Conservation (phyloP, 768 basidiomycete species). For the Fistulinella prunicolor region DNA sequence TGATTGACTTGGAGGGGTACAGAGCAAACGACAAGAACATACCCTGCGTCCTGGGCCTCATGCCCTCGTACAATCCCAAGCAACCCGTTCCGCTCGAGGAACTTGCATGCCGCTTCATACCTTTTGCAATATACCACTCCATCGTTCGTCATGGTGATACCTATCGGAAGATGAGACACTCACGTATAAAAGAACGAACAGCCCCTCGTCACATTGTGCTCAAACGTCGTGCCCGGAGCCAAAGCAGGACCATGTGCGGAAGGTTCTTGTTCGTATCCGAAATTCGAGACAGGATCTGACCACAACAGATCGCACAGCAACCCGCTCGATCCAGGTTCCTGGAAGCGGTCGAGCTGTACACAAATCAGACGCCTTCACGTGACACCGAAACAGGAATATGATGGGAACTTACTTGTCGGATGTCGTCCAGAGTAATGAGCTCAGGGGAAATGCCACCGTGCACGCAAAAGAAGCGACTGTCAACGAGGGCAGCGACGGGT, state of each 20-base stretch:
- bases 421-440: conserved; percentile 73
- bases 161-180: conserved; percentile 28
- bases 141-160: conserved; percentile 1
- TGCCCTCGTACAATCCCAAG: conserved; percentile 95
- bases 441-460: conserved; percentile 95
- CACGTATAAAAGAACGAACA: conserved; percentile 94
- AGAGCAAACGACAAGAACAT: conserved; percentile 19
- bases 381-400: not conserved
- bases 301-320: conserved; percentile 93
- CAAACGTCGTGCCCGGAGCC: conserved; percentile 55
- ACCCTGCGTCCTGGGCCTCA: conserved; percentile 98
- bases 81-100: conserved; percentile 87
- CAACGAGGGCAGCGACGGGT: conserved; percentile 89
- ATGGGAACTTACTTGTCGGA: conserved; percentile 50
- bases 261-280: conserved; percentile 74
- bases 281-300: conserved; percentile 91
- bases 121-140: conserved; percentile 28
- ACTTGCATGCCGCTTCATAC: conserved; percentile 92
- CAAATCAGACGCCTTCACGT: not conserved
- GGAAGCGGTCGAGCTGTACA: conserved; percentile 80
- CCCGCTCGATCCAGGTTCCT: conserved; percentile 90
- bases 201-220: conserved; percentile 84
- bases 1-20: not conserved
- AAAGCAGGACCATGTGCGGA: conserved; percentile 50
- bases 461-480: conserved; percentile 94